phyloP scores from a whole-genome alignment of 1,284 basidiomycete species.

The Blastosporella zonata region DNA sequence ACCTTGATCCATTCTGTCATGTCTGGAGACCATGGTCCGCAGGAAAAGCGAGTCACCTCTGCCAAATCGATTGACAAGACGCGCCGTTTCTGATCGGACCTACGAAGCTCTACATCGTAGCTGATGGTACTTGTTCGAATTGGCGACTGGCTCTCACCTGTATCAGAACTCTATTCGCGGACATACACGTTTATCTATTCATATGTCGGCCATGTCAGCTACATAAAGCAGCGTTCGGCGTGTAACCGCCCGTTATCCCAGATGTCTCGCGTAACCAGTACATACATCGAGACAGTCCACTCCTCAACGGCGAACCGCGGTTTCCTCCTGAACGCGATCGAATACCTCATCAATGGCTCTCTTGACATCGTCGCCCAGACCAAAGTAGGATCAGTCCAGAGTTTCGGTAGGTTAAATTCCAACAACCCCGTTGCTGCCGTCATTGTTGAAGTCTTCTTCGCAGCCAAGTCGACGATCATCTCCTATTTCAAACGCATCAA shows the following conservation, averaged over 20 bases:
- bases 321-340: background rate
- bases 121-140: too few species aligned
- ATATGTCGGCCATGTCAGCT: background rate
- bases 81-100: too few species aligned
- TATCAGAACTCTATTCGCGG: too few species aligned
- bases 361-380: conserved; percentile 1
- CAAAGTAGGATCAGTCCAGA: background rate
- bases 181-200: background rate
- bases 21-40: too few species aligned
- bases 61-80: too few species aligned
- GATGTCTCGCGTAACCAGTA: conserved; percentile 8
- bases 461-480: conserved; percentile 9
- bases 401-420: background rate
- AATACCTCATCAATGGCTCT: conserved; percentile 5
- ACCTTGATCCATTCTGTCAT: too few species aligned
- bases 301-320: conserved; percentile 4
- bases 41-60: too few species aligned
- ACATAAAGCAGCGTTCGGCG: background rate
- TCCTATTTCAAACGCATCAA: conserved; percentile 3
- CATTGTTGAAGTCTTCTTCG: background rate
- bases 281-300: conserved; percentile 7
- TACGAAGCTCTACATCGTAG: too few species aligned
- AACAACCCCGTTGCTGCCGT: too few species aligned
- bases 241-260: background rate
- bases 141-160: too few species aligned